A percentile compares a stretch with the other conserved stretches of the same genome.
phyloP scores from a whole-genome alignment of 805 yeast genomes.

The Hanseniaspora valbyensis region DNA sequence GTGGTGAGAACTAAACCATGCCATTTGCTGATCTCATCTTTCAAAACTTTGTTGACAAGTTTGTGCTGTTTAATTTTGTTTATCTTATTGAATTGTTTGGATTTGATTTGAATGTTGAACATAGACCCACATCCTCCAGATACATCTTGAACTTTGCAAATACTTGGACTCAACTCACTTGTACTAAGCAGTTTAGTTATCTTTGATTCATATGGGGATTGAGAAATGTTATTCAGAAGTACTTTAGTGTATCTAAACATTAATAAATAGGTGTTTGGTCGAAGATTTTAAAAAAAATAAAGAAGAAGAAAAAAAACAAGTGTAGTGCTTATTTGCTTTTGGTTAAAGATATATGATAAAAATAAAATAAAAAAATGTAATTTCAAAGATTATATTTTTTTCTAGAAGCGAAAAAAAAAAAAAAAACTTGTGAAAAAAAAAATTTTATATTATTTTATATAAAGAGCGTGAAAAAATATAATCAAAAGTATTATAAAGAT shows the following conservation, averaged over 20 bases:
- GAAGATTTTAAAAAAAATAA: too few species aligned
- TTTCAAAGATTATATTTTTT: too few species aligned
- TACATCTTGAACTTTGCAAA: slow-evolving; percentile 62
- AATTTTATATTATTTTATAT: too few species aligned
- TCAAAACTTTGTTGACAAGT: slow-evolving; percentile 66
- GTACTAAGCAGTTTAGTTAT: slow-evolving; percentile 48
- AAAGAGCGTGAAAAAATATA: too few species aligned
- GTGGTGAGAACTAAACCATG: slow-evolving; percentile 88
- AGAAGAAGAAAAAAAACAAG: too few species aligned
- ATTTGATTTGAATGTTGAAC: slow-evolving; percentile 77
- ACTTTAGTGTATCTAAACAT: slow-evolving; percentile 5
- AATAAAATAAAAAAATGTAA: too few species aligned
- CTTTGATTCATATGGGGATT: slow-evolving; percentile 37
- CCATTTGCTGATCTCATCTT: slow-evolving; percentile 83
- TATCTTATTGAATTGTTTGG: slow-evolving; percentile 64
- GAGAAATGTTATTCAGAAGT: not conserved
- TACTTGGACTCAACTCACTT: slow-evolving; percentile 47
- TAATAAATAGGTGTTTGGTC: too few species aligned
- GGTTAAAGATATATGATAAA: too few species aligned
- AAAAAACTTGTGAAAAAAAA: too few species aligned
- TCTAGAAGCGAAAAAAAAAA: too few species aligned
- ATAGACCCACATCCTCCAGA: slow-evolving; percentile 97
- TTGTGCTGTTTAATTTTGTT: slow-evolving; percentile 87
- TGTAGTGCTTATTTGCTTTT: too few species aligned
- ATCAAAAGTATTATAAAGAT: too few species aligned